Conservation (phyloP, 2,329 filamentous ascomycete genomes). For the Xylaria multiplex region DNA sequence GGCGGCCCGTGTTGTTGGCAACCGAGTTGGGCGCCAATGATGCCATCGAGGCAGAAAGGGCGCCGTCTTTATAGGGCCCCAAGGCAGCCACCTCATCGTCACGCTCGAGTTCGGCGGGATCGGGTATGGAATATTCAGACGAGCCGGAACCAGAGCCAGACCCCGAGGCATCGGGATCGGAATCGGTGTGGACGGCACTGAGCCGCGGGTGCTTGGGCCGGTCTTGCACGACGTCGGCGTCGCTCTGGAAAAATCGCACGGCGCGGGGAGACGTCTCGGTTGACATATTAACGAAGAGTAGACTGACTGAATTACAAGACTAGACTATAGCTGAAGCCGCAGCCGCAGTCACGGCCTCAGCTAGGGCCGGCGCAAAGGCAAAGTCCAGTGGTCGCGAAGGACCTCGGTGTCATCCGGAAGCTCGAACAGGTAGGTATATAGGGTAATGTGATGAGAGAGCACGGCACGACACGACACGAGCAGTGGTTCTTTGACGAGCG, state of each 20-base stretch:
- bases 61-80: conserved; percentile 56
- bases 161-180: conserved; percentile 51
- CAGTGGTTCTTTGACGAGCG: neutral
- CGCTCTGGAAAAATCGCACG: conserved; percentile 65
- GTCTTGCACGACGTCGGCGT: conserved; percentile 58
- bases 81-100: conserved; percentile 61
- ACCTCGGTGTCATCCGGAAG: conserved; percentile 23
- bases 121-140: conserved; percentile 58
- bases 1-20: conserved; percentile 55
- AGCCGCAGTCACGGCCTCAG: conserved; percentile 34
- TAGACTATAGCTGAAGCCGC: conserved; percentile 38
- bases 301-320: conserved; percentile 12
- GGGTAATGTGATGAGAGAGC: conserved; percentile 8
- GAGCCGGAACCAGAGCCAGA: conserved; percentile 55
- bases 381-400: conserved; percentile 37
- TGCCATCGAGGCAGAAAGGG: conserved; percentile 55
- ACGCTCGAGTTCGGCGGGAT: conserved; percentile 59
- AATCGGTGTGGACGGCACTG: conserved; percentile 55
- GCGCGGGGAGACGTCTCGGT: conserved; percentile 64
- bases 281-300: conserved; percentile 41
- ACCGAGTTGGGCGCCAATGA: conserved; percentile 55
- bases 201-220: conserved; percentile 54
- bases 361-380: conserved; percentile 41
- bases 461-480: neutral
- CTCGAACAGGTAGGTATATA: neutral